phyloP scores from a whole-genome alignment of 2,329 filamentous ascomycete genomes.

The Setomelanomma holmii region DNA sequence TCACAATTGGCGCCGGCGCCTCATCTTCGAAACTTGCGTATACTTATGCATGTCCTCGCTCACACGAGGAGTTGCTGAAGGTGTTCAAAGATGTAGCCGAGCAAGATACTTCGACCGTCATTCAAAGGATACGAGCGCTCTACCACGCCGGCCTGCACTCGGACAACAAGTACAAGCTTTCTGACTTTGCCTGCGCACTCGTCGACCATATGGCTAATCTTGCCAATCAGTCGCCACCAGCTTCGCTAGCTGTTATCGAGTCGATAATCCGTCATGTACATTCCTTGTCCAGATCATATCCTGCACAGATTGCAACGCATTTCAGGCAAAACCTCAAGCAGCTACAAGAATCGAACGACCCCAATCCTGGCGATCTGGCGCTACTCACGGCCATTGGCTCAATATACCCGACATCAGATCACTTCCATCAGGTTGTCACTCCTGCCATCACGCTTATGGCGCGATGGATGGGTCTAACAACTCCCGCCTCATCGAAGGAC shows the following conservation, averaged over 20 bases:
- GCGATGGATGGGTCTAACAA: slow-evolving; percentile 80
- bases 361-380: slow-evolving; percentile 74
- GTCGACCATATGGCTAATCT: slow-evolving; percentile 71
- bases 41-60: slow-evolving; percentile 84
- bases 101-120: slow-evolving; percentile 74
- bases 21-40: slow-evolving; percentile 69
- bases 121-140: slow-evolving; percentile 90
- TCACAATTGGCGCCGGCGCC: slow-evolving; percentile 49
- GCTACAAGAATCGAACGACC: slow-evolving; percentile 62
- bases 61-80: slow-evolving; percentile 74
- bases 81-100: slow-evolving; percentile 68
- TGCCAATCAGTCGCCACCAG: slow-evolving; percentile 57
- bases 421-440: slow-evolving; percentile 94
- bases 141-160: slow-evolving; percentile 86
- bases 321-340: slow-evolving; percentile 76
- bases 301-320: slow-evolving; percentile 75
- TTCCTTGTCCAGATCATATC: slow-evolving; percentile 86
- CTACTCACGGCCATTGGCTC: slow-evolving; percentile 83
- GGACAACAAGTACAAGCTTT: slow-evolving; percentile 84
- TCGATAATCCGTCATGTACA: slow-evolving; percentile 87
- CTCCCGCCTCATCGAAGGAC: slow-evolving; percentile 70
- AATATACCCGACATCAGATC: slow-evolving; percentile 93
- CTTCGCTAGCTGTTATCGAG: slow-evolving; percentile 75
- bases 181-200: slow-evolving; percentile 70
- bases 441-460: slow-evolving; percentile 86